Base-by-base conservation (phyloP, 257 asterid species). In the Ophiorrhiza pumila region DNA sequence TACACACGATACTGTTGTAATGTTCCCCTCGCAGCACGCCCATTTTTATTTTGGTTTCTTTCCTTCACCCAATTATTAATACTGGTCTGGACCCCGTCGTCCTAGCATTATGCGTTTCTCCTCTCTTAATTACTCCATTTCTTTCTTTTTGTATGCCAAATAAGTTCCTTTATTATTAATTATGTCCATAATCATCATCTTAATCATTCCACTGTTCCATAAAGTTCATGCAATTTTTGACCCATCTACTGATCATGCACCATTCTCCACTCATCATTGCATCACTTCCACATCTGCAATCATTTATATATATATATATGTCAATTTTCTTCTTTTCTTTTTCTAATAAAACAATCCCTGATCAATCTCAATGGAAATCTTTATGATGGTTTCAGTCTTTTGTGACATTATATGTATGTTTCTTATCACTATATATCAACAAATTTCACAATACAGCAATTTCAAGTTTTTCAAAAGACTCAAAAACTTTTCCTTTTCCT, bases 11-110 rank as follows among this genome's bases (percentile, higher is more conserved):
- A 65, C 72, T 77, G 69, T 65, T 52, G 77, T 20, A 11, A 6
- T 71, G 69, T 64, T 65, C 73, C 77, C 77, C 29, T 56, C 4
- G 3, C 20, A 71, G 63, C 80, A 77, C 73, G 80, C 80, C 63
- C 63, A 17, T 1, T 53, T 8, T 46, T 27, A 6, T 31, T 35
- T 43, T 29, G 20, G 18, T 2, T 22, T 31, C 42, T 42, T 31
- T 22, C 45, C 49, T 55, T 55, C 69, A 49, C 18, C 13, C 73
- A 52, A 55, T 65, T 65, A 55, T 42, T 13, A 27, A 7, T 7
- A 46, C 13, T 27, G 65, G 71, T 52, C n/a, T n/a, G n/a, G n/a
- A n/a, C n/a, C n/a, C n/a, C n/a, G n/a, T n/a, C n/a, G n/a, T n/a
- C n/a, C n/a, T n/a, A n/a, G n/a, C n/a, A n/a, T 60, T 25, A 60